These are phyloP conservation scores for Verruconis gallopava DNA, from an alignment of 2,329 filamentous ascomycete species.

Conservation along the genomic window DNA sequence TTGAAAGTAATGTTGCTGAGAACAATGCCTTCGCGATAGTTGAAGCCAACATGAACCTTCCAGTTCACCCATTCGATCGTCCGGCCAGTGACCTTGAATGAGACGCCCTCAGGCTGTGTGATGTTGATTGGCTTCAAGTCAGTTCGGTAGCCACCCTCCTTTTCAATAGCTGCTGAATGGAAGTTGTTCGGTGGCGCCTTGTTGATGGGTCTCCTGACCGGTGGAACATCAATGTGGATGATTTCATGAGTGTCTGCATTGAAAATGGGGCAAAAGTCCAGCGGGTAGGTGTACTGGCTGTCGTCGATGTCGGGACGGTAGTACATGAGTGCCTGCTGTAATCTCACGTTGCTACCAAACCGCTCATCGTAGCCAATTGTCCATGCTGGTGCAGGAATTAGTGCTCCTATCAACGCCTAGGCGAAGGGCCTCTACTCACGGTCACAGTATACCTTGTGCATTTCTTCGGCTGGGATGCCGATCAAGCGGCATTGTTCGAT, in stretches of 20 bases:
- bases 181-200: slow-evolving; percentile 67
- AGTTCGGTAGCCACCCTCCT: slow-evolving; percentile 59
- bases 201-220: slow-evolving; percentile 61
- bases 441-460: slow-evolving; percentile 94
- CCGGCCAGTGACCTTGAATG: slow-evolving; percentile 63
- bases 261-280: slow-evolving; percentile 90
- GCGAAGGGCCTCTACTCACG: slow-evolving; percentile 34
- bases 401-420: neutral
- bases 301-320: slow-evolving; percentile 77
- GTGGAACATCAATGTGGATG: slow-evolving; percentile 72
- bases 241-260: slow-evolving; percentile 68
- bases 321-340: slow-evolving; percentile 94
- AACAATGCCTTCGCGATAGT: slow-evolving; percentile 84
- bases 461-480: slow-evolving; percentile 68
- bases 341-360: slow-evolving; percentile 62
- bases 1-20: slow-evolving; percentile 83
- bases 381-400: slow-evolving; percentile 46
- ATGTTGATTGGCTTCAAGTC: slow-evolving; percentile 81
- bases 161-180: slow-evolving; percentile 57
- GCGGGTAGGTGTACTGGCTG: slow-evolving; percentile 78
- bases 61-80: slow-evolving; percentile 84
- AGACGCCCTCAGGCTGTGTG: slow-evolving; percentile 78
- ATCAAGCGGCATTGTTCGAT: slow-evolving; percentile 81
- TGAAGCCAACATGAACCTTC: slow-evolving; percentile 88
- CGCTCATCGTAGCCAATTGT: slow-evolving; percentile 91